Percentiles rank a stretch among this genome's conserved stretches.
These are phyloP conservation scores for Hypoxylon rubiginosum DNA, from an alignment of 2,329 filamentous ascomycete species.

Conservation along the genomic window DNA sequence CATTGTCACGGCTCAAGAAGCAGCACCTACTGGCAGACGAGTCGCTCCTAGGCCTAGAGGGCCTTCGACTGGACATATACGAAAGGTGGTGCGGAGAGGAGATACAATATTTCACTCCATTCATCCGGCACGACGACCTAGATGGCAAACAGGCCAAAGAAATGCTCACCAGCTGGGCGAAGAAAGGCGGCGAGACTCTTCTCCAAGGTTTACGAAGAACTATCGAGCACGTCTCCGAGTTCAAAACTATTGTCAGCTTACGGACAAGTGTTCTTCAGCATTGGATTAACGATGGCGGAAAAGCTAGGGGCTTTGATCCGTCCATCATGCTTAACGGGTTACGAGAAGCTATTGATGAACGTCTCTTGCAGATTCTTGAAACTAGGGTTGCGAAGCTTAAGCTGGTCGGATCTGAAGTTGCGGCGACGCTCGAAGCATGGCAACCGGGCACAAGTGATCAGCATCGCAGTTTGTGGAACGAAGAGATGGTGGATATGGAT, in stretches of 20 bases:
- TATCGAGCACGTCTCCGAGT: constrained; percentile 72
- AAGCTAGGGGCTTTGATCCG: constrained; percentile 75
- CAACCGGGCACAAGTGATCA: constrained; percentile 64
- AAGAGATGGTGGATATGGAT: constrained; percentile 73
- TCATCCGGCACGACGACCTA: constrained; percentile 84
- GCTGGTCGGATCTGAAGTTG: constrained; percentile 74
- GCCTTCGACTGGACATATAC: constrained; percentile 82
- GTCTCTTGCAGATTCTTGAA: constrained; percentile 74
- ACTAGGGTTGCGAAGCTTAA: constrained; percentile 74
- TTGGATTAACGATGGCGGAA: constrained; percentile 79
- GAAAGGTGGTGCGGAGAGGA: constrained; percentile 86
- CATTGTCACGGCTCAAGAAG: constrained; percentile 76
- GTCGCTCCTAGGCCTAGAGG: constrained; percentile 74
- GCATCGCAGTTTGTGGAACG: constrained; percentile 75
- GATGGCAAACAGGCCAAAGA: constrained; percentile 71
- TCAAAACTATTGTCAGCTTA: constrained; percentile 77
- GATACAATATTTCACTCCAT: constrained; percentile 87
- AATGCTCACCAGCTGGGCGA: constrained; percentile 74
- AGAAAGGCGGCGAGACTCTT: constrained; percentile 70
- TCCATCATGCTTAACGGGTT: constrained; percentile 77
- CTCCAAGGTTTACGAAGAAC: constrained; percentile 72
- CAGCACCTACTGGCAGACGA: constrained; percentile 79
- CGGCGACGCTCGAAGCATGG: constrained; percentile 73
- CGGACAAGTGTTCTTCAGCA: constrained; percentile 78
- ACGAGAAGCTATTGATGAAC: constrained; percentile 76